phyloP scores from a whole-genome alignment of 2,329 filamentous ascomycete species.

The Parafenestella ontariensis region DNA sequence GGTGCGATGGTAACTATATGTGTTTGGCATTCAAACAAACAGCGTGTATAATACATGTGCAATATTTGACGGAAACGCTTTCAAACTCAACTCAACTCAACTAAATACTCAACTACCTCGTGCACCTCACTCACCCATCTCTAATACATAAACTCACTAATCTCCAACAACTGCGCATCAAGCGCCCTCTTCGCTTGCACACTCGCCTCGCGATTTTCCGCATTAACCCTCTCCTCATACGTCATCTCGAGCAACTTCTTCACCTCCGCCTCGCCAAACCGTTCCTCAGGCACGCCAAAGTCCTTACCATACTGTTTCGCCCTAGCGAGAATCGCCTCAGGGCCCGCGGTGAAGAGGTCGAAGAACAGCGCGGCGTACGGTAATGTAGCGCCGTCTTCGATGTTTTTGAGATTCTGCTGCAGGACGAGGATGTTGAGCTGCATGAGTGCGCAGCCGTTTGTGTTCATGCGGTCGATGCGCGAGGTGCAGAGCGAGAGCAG shows the following conservation, averaged over 20 bases:
- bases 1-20: too few relatives aligned
- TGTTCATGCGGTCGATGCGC: conserved; percentile 81
- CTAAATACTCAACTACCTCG: background rate
- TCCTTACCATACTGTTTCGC: conserved; percentile 58
- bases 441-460: conserved; percentile 82
- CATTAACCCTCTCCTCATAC: conserved; percentile 61
- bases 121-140: too few relatives aligned
- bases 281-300: conserved; percentile 35
- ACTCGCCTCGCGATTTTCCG: conserved; percentile 70
- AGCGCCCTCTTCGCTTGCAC: conserved; percentile 72
- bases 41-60: background rate
- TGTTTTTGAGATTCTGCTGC: conserved; percentile 95
- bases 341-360: conserved; percentile 69
- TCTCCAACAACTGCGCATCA: conserved; percentile 71
- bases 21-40: too few relatives aligned
- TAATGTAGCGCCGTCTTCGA: conserved; percentile 74
- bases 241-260: conserved; percentile 52
- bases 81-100: background rate
- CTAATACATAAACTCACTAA: conserved; percentile 73
- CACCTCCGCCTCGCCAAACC: conserved; percentile 49
- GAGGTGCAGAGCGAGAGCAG: conserved; percentile 71
- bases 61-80: too few relatives aligned
- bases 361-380: conserved; percentile 72
- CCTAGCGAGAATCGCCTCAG: conserved; percentile 69
- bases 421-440: conserved; percentile 92